Evolutionary conservation across 306 rosid genomes (phyloP).

Genomic region (Cicer bijugum): DNA sequence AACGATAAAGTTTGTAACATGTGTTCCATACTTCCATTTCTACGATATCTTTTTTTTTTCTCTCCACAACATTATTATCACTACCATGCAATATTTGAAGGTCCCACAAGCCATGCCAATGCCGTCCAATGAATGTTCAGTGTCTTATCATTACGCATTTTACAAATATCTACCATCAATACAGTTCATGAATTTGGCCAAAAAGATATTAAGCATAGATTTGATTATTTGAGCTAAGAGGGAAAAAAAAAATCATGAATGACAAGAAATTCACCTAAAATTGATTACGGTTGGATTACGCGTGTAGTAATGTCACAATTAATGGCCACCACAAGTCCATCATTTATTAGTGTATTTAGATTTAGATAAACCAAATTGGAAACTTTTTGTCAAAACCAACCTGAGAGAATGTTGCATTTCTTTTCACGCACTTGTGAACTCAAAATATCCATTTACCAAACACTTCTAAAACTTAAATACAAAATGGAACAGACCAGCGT

Average conservation of each 20-base stretch:
- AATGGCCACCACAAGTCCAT: not conserved
- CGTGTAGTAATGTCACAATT: not conserved
- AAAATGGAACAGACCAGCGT: not conserved
- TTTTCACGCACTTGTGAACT: too few species aligned
- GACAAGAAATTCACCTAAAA: not conserved
- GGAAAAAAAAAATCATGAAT: not conserved
- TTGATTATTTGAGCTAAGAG: not conserved
- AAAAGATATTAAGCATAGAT: conserved; percentile 27
- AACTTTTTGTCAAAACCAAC: too few species aligned
- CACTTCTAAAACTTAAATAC: not conserved
- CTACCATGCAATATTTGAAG: conserved; percentile 12
- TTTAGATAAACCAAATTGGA: too few species aligned
- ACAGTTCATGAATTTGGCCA: not conserved
- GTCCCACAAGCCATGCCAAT: conserved; percentile 2
- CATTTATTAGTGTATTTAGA: too few species aligned
- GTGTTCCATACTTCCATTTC: not conserved
- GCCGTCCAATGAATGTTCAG: not conserved
- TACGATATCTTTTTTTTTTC: not conserved
- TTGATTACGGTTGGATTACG: conserved; percentile 10
- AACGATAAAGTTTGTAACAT: not conserved
- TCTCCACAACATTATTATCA: not conserved
- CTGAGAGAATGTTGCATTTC: too few species aligned
- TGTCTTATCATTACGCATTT: conserved; percentile 17
- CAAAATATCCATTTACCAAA: not conserved
- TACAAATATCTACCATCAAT: not conserved